Percentiles rank a stretch among this genome's conserved stretches.
phyloP scores from a whole-genome alignment of 176 grass and related monocot species.

The Oryza rufipogon region DNA sequence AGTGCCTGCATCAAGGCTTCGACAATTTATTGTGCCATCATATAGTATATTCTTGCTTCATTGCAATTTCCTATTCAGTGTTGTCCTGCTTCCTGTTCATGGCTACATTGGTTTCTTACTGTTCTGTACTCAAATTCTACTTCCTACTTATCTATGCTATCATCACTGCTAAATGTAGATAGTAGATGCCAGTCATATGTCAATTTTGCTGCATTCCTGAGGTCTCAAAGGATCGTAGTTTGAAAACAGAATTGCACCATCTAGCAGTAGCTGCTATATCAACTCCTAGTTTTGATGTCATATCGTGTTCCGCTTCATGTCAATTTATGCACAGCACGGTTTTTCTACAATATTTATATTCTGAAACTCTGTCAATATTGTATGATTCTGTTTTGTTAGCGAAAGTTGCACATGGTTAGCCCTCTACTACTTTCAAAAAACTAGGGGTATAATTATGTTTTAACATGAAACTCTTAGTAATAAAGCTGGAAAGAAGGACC shows the following conservation, averaged over 20 bases:
- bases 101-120: slow-evolving; percentile 1
- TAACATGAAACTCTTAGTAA: not conserved
- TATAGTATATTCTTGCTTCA: not conserved
- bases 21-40: not conserved
- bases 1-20: not conserved
- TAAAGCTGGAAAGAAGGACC: not conserved
- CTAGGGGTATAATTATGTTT: not conserved
- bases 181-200: not conserved
- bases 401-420: not conserved
- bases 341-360: not conserved
- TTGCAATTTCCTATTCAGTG: slow-evolving; percentile 7
- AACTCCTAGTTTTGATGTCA: not conserved
- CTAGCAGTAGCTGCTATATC: not conserved
- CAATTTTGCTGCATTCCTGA: not conserved
- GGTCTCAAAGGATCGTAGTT: not conserved
- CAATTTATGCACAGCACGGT: not conserved
- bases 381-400: not conserved
- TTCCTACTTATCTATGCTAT: slow-evolving; percentile 15
- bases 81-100: slow-evolving; percentile 13
- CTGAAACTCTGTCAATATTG: not conserved
- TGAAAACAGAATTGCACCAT: not conserved
- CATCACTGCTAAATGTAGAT: not conserved
- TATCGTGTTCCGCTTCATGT: not conserved
- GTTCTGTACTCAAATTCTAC: not conserved
- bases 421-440: not conserved